Evolutionary conservation across 2,329 filamentous ascomycete species (phyloP).

Genomic region (Aspergillus calidoustus): DNA sequence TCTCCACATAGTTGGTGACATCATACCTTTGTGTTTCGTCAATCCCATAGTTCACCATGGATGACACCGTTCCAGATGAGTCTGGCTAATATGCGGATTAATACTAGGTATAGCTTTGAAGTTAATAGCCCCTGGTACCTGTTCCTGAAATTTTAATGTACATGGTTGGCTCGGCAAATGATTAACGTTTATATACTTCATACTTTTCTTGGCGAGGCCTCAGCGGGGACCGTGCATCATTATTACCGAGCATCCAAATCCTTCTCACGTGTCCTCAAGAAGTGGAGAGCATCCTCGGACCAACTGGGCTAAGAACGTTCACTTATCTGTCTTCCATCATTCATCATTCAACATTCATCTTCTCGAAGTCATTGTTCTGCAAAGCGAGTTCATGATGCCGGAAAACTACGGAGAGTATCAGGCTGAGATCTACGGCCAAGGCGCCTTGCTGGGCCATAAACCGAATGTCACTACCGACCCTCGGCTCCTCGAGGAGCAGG

Average conservation of each 20-base stretch:
- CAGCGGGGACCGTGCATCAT: not conserved
- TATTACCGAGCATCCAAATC: not conserved
- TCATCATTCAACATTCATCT: not conserved
- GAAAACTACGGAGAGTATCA: slow-evolving; percentile 53
- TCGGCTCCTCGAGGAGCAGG: slow-evolving; percentile 61
- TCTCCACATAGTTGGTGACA: not conserved
- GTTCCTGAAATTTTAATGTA: not conserved
- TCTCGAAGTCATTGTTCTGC: not conserved
- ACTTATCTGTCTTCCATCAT: not conserved
- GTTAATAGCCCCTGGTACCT: not conserved
- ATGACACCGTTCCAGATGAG: too few species aligned
- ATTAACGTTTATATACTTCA: not conserved
- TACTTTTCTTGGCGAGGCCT: not conserved
- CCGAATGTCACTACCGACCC: slow-evolving; percentile 64
- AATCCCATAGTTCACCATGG: too few species aligned
- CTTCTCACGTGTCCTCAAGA: not conserved
- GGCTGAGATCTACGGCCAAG: slow-evolving; percentile 56
- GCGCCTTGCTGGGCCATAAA: slow-evolving; percentile 53
- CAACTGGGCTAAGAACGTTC: not conserved
- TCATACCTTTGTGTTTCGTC: not conserved
- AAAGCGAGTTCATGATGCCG: slow-evolving; percentile 28
- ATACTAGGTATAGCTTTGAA: not conserved
- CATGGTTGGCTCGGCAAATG: not conserved
- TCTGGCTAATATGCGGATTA: too few species aligned
- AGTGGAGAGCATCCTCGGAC: not conserved